phyloP scores from a whole-genome alignment of 1,284 basidiomycete genomes.

The Cutaneotrichosporon sp. region DNA sequence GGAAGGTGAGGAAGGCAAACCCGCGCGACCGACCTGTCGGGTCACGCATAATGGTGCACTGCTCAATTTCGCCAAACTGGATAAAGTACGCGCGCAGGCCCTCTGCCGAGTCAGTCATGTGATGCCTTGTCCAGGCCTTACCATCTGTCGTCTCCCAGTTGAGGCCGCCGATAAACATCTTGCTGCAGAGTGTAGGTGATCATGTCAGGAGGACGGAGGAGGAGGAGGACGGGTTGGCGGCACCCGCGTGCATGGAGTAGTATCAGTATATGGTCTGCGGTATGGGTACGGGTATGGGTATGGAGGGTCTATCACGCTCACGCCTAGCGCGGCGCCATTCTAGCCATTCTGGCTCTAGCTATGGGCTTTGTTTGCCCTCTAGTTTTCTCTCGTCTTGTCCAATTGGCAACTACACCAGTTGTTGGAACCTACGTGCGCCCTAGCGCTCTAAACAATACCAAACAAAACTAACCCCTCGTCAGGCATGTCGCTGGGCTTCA shows the following conservation, averaged over 20 bases:
- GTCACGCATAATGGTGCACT: constrained; percentile 94
- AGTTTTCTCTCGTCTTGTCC: neutral
- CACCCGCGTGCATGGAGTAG: constrained; percentile 18
- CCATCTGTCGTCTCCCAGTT: constrained; percentile 98
- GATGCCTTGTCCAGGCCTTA: constrained; percentile 37
- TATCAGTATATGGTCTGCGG: constrained; percentile 20
- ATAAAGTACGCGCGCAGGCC: constrained; percentile 78
- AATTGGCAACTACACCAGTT: too few species aligned
- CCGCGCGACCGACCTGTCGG: constrained; percentile 83
- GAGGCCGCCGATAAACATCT: constrained; percentile 95
- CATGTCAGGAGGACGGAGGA: constrained; percentile 2
- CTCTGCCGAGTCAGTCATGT: constrained; percentile 57
- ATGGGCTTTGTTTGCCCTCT: neutral
- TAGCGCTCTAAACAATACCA: constrained; percentile 3
- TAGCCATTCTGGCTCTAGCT: neutral
- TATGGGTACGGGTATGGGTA: constrained; percentile 8
- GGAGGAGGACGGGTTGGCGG: neutral
- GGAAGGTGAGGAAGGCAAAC: constrained; percentile 91
- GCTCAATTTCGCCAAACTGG: constrained; percentile 86
- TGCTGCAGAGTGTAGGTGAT: constrained; percentile 60
- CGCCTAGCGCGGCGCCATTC: neutral
- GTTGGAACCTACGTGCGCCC: neutral
- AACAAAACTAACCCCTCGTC: constrained; percentile 90
- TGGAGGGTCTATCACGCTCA: neutral
- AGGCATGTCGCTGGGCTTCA: constrained; percentile 92